A percentile compares a stretch with the other conserved stretches of the same genome.
Conservation (phyloP, 164 flowering plant species). For the Buxus sempervirens region DNA sequence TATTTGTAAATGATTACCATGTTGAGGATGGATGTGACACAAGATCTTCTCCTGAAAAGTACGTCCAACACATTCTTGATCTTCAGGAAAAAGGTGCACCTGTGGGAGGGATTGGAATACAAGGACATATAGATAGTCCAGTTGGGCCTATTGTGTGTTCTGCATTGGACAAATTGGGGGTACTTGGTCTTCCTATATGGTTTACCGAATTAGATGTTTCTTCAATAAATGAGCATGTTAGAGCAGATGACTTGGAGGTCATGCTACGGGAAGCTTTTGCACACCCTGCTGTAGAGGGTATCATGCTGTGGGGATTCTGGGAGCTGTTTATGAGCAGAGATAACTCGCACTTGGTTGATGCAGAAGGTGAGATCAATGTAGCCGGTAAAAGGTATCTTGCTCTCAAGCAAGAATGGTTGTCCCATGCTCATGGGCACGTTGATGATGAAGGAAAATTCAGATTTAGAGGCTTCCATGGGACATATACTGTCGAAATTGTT, state of each 20-base stretch:
- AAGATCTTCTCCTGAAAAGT: constrained; percentile 76
- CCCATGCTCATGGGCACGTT: constrained; percentile 55
- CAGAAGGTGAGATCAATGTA: constrained; percentile 82
- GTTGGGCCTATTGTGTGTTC: constrained; percentile 70
- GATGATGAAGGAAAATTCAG: constrained; percentile 53
- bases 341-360: constrained; percentile 71
- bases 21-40: constrained; percentile 71
- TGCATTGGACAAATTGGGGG: constrained; percentile 71
- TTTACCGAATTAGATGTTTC: constrained; percentile 92
- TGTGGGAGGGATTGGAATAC: constrained; percentile 88
- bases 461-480: constrained; percentile 85
- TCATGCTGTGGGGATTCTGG: constrained; percentile 98
- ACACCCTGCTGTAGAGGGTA: constrained; percentile 86
- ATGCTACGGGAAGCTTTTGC: constrained; percentile 90
- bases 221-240: constrained; percentile 65
- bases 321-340: constrained; percentile 91
- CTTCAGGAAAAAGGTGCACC: constrained; percentile 87
- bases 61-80: constrained; percentile 67
- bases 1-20: constrained; percentile 72
- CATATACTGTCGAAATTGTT: constrained; percentile 49
- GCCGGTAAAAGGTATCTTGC: constrained; percentile 67
- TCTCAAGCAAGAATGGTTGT: constrained; percentile 75
- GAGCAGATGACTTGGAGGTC: constrained; percentile 93
- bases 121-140: constrained; percentile 86
- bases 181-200: constrained; percentile 93